Percentiles rank a stretch among this genome's conserved stretches.
phyloP scores from a whole-genome alignment of 768 basidiomycete genomes.

The Galerina marginata region DNA sequence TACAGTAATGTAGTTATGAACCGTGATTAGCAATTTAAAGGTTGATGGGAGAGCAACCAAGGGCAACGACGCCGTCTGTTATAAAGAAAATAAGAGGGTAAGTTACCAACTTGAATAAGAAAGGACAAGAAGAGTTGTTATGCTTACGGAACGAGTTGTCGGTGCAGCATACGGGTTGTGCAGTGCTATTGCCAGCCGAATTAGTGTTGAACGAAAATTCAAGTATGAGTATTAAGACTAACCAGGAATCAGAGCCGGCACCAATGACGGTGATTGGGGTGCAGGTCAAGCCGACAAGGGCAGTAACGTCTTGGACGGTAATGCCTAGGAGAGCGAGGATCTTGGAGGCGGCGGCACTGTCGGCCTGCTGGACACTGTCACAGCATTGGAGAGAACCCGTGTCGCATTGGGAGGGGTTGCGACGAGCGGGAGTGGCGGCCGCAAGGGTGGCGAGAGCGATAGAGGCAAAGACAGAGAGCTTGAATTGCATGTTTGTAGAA shows the following conservation, averaged over 20 bases:
- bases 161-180: slow-evolving; percentile 37
- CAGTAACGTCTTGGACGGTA: slow-evolving; percentile 26
- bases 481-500: slow-evolving; percentile 25
- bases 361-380: slow-evolving; percentile 28
- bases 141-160: slow-evolving; percentile 32
- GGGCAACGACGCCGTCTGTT: slow-evolving; percentile 28
- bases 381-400: slow-evolving; percentile 36
- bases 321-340: slow-evolving; percentile 31
- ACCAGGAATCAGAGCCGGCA: slow-evolving; percentile 27
- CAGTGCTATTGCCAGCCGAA: slow-evolving; percentile 20
- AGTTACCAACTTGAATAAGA: not conserved
- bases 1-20: not conserved
- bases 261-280: slow-evolving; percentile 33
- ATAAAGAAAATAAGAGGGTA: not conserved
- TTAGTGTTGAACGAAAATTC: not conserved
- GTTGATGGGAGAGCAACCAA: slow-evolving; percentile 33
- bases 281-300: slow-evolving; percentile 31
- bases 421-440: slow-evolving; percentile 21
- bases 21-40: slow-evolving; percentile 16
- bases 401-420: slow-evolving; percentile 22
- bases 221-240: not conserved
- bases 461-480: slow-evolving; percentile 20
- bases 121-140: not conserved
- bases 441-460: slow-evolving; percentile 28
- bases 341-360: slow-evolving; percentile 8